A percentile compares a stretch with the other conserved stretches of the same genome.
Conservation (phyloP, 805 yeast genomes). For the Hanseniaspora jakobsenii region DNA sequence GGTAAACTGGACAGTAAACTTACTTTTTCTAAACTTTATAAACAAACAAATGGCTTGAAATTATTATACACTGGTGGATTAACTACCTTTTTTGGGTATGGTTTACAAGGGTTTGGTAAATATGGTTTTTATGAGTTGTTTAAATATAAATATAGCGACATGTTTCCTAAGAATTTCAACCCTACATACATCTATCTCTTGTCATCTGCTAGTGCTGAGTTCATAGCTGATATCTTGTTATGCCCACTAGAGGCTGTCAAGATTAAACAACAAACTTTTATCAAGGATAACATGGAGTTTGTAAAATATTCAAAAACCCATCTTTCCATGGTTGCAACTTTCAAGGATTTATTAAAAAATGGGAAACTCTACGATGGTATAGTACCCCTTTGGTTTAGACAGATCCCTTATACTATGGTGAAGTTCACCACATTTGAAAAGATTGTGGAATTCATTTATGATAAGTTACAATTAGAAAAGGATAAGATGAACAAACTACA, state of each 20-base stretch:
- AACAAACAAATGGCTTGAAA: constrained; percentile 45
- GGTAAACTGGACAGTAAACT: constrained; percentile 32
- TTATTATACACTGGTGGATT: constrained; percentile 81
- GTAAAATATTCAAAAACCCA: constrained; percentile 8
- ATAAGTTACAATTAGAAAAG: constrained; percentile 58
- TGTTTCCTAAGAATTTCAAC: constrained; percentile 53
- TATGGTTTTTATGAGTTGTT: constrained; percentile 90
- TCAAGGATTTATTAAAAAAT: constrained; percentile 53
- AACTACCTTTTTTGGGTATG: constrained; percentile 86
- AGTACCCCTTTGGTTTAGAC: constrained; percentile 89
- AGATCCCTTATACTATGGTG: constrained; percentile 97
- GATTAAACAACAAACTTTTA: constrained; percentile 84
- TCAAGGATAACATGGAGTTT: constrained; percentile 39
- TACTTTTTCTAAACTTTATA: neutral
- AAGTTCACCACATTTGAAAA: constrained; percentile 91
- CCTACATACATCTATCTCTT: constrained; percentile 57
- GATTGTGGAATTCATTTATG: constrained; percentile 71
- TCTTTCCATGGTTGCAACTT: constrained; percentile 17
- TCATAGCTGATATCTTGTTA: constrained; percentile 75
- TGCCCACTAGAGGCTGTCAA: constrained; percentile 95
- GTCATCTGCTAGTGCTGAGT: constrained; percentile 90
- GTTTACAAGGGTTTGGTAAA: constrained; percentile 94
- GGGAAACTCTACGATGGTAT: constrained; percentile 84
- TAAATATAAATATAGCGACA: constrained; percentile 62
- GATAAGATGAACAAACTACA: constrained; percentile 55